Evolutionary conservation across 2,329 filamentous ascomycete species (phyloP).

Genomic region (Rhynchosporium secalis): DNA sequence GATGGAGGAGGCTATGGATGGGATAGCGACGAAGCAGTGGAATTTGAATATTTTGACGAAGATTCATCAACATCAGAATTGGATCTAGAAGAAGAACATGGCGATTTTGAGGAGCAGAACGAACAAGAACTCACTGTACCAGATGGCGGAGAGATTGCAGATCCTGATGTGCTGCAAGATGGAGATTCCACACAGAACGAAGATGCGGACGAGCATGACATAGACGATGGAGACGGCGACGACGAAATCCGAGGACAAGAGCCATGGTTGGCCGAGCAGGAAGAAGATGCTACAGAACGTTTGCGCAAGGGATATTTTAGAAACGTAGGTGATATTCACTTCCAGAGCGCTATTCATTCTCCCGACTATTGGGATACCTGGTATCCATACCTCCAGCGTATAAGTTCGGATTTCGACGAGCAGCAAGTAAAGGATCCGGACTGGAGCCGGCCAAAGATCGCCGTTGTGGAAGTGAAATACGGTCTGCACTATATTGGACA

Average conservation of each 20-base stretch:
- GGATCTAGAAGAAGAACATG: constrained; percentile 2
- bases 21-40: background rate
- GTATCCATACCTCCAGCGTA: background rate
- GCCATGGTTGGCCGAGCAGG: constrained; percentile 3
- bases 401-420: constrained; percentile 1
- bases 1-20: constrained; percentile 5
- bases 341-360: constrained; percentile 13
- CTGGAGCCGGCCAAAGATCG: background rate
- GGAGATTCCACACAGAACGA: background rate
- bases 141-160: background rate
- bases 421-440: background rate
- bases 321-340: constrained; percentile 22
- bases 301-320: constrained; percentile 16
- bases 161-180: background rate
- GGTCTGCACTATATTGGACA: constrained; percentile 7
- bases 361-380: constrained; percentile 12
- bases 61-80: background rate
- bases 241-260: constrained; percentile 1
- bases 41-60: constrained; percentile 5
- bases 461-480: constrained; percentile 6
- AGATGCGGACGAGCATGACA: background rate
- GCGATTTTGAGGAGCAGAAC: background rate
- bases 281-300: background rate
- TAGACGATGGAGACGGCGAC: background rate
- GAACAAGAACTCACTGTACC: background rate